A percentile compares a stretch with the other conserved stretches of the same genome.
phyloP scores from a whole-genome alignment of 139 green algal species.

The Closterium sp. region DNA sequence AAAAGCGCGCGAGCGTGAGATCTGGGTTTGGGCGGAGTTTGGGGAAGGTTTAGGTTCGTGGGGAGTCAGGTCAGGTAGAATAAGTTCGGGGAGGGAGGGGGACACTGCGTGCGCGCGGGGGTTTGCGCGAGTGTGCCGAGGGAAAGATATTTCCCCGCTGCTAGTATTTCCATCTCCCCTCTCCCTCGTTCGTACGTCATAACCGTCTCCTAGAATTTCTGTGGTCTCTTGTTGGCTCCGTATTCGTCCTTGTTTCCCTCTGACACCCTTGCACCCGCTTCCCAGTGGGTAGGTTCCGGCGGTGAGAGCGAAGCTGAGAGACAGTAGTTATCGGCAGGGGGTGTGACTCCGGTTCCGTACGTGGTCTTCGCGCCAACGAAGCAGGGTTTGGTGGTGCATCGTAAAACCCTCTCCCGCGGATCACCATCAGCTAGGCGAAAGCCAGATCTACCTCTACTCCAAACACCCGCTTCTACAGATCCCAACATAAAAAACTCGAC shows the following conservation, averaged over 20 bases:
- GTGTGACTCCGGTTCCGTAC: not conserved
- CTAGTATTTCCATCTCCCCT: not conserved
- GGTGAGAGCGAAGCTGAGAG: not conserved
- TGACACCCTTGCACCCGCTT: not conserved
- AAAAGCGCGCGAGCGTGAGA: not conserved
- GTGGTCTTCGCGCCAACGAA: not conserved
- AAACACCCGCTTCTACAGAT: not conserved
- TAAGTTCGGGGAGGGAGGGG: not conserved
- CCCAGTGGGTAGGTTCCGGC: not conserved
- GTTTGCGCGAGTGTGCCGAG: not conserved
- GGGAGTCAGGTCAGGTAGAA: too few species aligned
- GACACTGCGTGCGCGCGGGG: too few species aligned
- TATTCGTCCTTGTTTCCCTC: not conserved
- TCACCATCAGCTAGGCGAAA: not conserved
- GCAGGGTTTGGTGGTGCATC: not conserved
- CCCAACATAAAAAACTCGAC: not conserved
- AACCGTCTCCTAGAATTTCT: not conserved
- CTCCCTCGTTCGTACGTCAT: not conserved
- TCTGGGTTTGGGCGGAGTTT: not conserved
- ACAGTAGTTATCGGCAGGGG: too few species aligned
- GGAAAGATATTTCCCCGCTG: not conserved
- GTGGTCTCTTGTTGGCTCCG: not conserved
- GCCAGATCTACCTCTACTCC: not conserved
- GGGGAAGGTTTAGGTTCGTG: too few species aligned
- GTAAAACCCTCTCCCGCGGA: not conserved